Percentiles rank a stretch among this genome's conserved stretches.
Evolutionary conservation across 2,329 filamentous ascomycete species (phyloP).

Genomic region (Chrysoporthe puriensis): DNA sequence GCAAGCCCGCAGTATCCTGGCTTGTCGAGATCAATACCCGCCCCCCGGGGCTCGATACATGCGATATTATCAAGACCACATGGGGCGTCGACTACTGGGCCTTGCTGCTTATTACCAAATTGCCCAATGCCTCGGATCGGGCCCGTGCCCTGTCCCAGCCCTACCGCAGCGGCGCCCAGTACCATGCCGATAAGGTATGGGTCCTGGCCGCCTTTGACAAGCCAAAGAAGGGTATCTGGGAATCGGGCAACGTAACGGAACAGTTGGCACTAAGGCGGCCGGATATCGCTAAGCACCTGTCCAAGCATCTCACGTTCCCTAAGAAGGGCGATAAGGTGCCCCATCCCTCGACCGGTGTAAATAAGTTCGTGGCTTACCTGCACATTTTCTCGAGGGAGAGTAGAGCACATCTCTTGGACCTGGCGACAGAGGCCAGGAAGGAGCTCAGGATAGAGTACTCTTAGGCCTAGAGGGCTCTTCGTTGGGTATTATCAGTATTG

Average conservation of each 20-base stretch:
- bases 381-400: neutral
- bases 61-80: neutral
- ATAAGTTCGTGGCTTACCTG: neutral
- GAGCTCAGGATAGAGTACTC: no score
- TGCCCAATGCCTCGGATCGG: neutral
- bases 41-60: neutral
- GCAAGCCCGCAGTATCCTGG: conserved; percentile 2
- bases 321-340: conserved; percentile 9
- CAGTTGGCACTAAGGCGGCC: conserved; percentile 5
- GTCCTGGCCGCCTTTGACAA: neutral
- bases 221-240: conserved; percentile 6
- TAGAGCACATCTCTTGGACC: neutral
- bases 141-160: neutral
- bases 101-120: neutral
- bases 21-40: conserved; percentile 20
- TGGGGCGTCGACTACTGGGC: conserved; percentile 11
- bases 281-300: conserved; percentile 7
- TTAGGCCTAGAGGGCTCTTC: no score
- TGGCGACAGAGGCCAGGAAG: neutral
- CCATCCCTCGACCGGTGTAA: conserved; percentile 11
- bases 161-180: neutral
- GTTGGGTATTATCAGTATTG: no score
- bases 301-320: conserved; percentile 2
- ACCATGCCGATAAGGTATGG: conserved; percentile 1
- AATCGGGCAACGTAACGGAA: conserved; percentile 12